Evolutionary conservation across 2,329 filamentous ascomycete genomes (phyloP).

Genomic region (Colletotrichum brevisporum): DNA sequence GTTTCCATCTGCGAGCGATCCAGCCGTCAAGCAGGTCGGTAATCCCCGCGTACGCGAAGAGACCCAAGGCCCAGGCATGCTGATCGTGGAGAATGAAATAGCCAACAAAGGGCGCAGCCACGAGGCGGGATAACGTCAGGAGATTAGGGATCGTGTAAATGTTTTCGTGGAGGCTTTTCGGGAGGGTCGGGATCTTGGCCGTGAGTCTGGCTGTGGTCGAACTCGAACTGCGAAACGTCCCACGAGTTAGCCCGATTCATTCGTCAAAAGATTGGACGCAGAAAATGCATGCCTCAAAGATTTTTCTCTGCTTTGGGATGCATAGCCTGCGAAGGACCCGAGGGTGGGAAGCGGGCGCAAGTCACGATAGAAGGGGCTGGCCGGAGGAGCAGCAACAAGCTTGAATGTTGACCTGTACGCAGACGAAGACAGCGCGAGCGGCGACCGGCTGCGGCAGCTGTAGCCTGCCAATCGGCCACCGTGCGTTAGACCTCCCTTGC

Average conservation of each 20-base stretch:
- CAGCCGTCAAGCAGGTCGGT: slow-evolving; percentile 95
- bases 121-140: slow-evolving; percentile 87
- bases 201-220: slow-evolving; percentile 17
- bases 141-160: slow-evolving; percentile 98
- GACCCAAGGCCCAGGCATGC: slow-evolving; percentile 81
- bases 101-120: slow-evolving; percentile 86
- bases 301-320: too few relatives aligned
- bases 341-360: too few relatives aligned
- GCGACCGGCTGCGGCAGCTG: background rate
- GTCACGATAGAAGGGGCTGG: too few relatives aligned
- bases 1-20: slow-evolving; percentile 89
- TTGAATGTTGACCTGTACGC: background rate
- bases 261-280: too few relatives aligned
- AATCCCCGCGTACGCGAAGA: slow-evolving; percentile 94
- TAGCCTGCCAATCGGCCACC: background rate
- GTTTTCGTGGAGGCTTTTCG: slow-evolving; percentile 75
- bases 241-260: background rate
- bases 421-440: slow-evolving; percentile 8
- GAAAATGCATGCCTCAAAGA: too few relatives aligned
- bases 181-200: slow-evolving; percentile 25
- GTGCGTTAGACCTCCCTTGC: background rate
- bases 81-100: slow-evolving; percentile 90
- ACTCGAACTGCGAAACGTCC: background rate
- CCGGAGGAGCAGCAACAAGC: background rate
- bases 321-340: too few relatives aligned